These are phyloP conservation scores for Bruguiera sexangula DNA, from an alignment of 345 rosid genomes.

Conservation along the genomic window DNA sequence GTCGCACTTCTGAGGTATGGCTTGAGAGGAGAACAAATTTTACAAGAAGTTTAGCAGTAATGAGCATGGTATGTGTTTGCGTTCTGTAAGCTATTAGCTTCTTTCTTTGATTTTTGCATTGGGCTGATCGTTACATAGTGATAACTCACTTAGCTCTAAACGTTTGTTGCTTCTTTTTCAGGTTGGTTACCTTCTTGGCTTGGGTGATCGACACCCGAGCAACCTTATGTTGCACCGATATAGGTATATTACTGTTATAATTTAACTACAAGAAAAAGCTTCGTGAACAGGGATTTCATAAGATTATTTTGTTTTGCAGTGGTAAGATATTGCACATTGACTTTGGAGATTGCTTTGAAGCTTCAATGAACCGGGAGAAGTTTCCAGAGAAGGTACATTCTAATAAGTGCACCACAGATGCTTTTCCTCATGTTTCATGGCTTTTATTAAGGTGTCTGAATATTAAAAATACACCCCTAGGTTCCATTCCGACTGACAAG, in stretches of 20 bases:
- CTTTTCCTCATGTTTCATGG: background rate
- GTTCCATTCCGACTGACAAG: constrained; percentile 98
- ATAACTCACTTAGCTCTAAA: background rate
- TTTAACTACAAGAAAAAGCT: background rate
- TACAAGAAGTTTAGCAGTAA: constrained; percentile 96
- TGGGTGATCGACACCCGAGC: constrained; percentile 99
- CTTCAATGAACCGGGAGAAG: constrained; percentile 96
- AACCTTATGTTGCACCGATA: constrained; percentile 89
- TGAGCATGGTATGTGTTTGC: constrained; percentile 89
- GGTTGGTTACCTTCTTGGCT: constrained; percentile 99
- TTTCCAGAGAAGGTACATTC: constrained; percentile 87
- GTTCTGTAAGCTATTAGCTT: background rate
- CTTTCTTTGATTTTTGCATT: background rate
- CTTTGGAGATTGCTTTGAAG: constrained; percentile 99
- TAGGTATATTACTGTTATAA: constrained; percentile 50
- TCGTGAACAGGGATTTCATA: background rate
- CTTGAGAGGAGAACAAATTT: constrained; percentile 97
- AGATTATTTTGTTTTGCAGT: constrained; percentile 42
- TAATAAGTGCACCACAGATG: background rate
- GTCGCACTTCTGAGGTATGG: constrained; percentile 98
- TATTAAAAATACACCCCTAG: constrained; percentile 22
- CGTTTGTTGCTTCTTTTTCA: constrained; percentile 34
- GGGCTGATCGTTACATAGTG: background rate
- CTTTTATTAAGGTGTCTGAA: background rate
- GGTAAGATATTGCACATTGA: constrained; percentile 98